Conservation (phyloP, 352 stramenopile species). For the Phytophthora parvispora region DNA sequence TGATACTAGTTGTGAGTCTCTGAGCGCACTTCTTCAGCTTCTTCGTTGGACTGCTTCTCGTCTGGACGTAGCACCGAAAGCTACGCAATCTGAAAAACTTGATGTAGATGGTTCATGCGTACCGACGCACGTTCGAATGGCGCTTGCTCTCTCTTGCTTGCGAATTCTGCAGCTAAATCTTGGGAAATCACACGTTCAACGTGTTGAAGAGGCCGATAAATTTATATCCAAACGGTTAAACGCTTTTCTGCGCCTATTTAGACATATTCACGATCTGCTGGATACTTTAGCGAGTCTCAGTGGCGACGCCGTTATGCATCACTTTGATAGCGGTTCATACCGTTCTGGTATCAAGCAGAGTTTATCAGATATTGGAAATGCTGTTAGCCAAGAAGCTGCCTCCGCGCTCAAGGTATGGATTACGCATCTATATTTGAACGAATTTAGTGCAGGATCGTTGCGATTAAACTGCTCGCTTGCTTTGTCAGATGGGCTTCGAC, state of each 20-base stretch:
- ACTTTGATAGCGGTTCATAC: conserved; percentile 4
- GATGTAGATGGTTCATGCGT: conserved; percentile 1
- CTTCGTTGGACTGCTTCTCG: conserved; percentile 18
- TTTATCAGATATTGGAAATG: conserved; percentile 16
- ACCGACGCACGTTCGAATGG: conserved; percentile 23
- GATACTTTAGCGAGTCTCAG: conserved; percentile 20
- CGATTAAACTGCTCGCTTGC: not conserved
- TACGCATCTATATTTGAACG: not conserved
- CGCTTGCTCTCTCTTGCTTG: conserved; percentile 46
- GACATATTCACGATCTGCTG: conserved; percentile 22
- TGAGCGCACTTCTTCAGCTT: conserved; percentile 40
- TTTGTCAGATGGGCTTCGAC: conserved; percentile 55
- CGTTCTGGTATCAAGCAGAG: not conserved
- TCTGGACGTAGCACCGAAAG: conserved; percentile 7
- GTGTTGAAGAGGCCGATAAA: not conserved
- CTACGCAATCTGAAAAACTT: not conserved
- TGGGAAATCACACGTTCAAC: conserved; percentile 24
- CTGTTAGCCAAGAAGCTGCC: conserved; percentile 52
- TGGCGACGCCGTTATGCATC: not conserved
- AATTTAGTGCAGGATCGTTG: no score
- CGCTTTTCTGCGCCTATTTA: conserved; percentile 9
- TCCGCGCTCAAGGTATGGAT: conserved; percentile 51
- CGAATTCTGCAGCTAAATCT: conserved; percentile 61
- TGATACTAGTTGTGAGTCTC: conserved; percentile 42
- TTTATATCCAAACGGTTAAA: not conserved